Evolutionary conservation across 805 yeast species (phyloP).

Genomic region (Zygoascus flipseniorum): DNA sequence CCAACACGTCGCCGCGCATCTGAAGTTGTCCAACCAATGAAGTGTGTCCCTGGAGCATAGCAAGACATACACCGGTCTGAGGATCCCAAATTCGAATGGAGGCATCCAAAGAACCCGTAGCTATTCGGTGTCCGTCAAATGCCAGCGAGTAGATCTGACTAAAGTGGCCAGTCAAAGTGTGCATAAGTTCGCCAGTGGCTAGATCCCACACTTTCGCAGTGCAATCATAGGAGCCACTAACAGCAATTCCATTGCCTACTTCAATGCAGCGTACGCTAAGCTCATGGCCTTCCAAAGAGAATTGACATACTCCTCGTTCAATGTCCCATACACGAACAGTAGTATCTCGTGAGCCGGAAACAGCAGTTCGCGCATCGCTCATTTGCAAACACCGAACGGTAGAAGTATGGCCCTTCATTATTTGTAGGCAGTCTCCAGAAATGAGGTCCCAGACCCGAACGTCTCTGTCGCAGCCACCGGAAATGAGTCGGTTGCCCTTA

Average conservation of each 20-base stretch:
- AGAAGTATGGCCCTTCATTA: slow-evolving; percentile 82
- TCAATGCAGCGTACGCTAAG: slow-evolving; percentile 77
- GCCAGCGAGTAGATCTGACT: slow-evolving; percentile 88
- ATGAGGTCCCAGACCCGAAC: slow-evolving; percentile 92
- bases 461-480: slow-evolving; percentile 94
- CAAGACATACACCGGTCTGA: slow-evolving; percentile 71
- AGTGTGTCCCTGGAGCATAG: slow-evolving; percentile 73
- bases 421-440: slow-evolving; percentile 77
- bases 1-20: slow-evolving; percentile 57
- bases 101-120: slow-evolving; percentile 93
- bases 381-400: slow-evolving; percentile 84
- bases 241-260: slow-evolving; percentile 56
- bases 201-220: slow-evolving; percentile 87
- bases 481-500: slow-evolving; percentile 80
- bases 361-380: slow-evolving; percentile 68
- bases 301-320: slow-evolving; percentile 76
- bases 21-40: slow-evolving; percentile 88
- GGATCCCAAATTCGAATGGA: slow-evolving; percentile 95
- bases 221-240: slow-evolving; percentile 85
- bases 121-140: slow-evolving; percentile 81
- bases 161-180: slow-evolving; percentile 85
- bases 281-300: slow-evolving; percentile 60
- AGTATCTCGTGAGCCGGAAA: slow-evolving; percentile 87
- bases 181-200: slow-evolving; percentile 80
- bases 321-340: slow-evolving; percentile 93